Evolutionary conservation across 495 filamentous ascomycete genomes (phyloP).

Genomic region (Ascodesmis nigricans): DNA sequence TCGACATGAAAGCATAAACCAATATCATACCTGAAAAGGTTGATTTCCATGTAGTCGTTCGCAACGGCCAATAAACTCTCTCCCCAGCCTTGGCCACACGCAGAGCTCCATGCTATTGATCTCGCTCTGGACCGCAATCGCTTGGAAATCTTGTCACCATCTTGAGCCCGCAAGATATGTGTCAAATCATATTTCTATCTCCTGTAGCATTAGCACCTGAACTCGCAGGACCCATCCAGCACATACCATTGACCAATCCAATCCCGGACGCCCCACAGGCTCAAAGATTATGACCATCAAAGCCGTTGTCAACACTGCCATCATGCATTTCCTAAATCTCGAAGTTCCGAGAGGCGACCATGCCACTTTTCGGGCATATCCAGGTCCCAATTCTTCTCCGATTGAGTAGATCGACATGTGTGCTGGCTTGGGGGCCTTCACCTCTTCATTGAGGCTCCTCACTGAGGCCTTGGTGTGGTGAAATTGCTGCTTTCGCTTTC

Average conservation of each 20-base stretch:
- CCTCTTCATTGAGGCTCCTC: constrained; percentile 16
- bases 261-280: constrained; percentile 15
- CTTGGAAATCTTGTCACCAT: constrained; percentile 12
- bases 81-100: constrained; percentile 9
- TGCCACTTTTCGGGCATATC: constrained; percentile 29
- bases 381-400: constrained; percentile 39
- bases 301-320: constrained; percentile 40
- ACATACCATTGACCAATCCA: constrained; percentile 6
- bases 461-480: constrained; percentile 14
- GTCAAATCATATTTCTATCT: constrained; percentile 17
- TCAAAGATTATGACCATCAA: constrained; percentile 21
- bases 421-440: constrained; percentile 19
- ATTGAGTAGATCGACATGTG: constrained; percentile 27
- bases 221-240: not conserved
- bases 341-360: constrained; percentile 43
- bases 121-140: constrained; percentile 20
- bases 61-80: constrained; percentile 23
- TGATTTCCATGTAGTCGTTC: constrained; percentile 27
- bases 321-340: constrained; percentile 30
- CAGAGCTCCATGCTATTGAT: constrained; percentile 21
- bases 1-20: not conserved
- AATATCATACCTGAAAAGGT: constrained; percentile 21
- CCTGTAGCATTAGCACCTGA: constrained; percentile 1
- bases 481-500: constrained; percentile 15
- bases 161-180: constrained; percentile 15